Evolutionary conservation across 257 asterid species (phyloP), one percentile per base, ranked within the genome.

Genomic region (Lantana camara): DNA sequence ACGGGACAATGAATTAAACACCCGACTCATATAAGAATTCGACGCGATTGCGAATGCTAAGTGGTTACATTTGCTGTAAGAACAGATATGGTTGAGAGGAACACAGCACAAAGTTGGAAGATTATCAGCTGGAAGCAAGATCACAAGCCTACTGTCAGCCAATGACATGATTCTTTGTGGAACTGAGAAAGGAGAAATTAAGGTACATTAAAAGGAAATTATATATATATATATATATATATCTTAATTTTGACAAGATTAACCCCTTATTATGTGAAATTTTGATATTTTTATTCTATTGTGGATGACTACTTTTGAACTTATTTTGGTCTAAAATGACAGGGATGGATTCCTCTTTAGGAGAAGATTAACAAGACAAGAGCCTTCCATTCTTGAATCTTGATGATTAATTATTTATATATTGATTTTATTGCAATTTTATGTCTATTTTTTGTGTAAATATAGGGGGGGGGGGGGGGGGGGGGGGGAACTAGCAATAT

Each of bases 341-440:
- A 92, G 98, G 97, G 97, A 16, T 92, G 98, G 98, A 89, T 89
- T 64, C 98, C 97, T 48, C 82, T 92, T n/a, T 92, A 82, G 82
- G 19, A 52, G 77, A 60, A 37, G 76, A 59, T 64, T 46, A 4
- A 42, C n/a, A n/a, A n/a, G n/a, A 27, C 54, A 17, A 65, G 37
- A 21, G 50, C 35, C 9, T 47, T 50, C 61, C 22, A 57, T 45
- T 45, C 55, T 44, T 45, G 72, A 49, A 55, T n/a, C n/a, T n/a
- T n/a, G n/a, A n/a, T n/a, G n/a, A n/a, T n/a, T n/a, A n/a, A n/a
- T n/a, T n/a, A n/a, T n/a, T n/a, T n/a, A 27, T 15, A n/a, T 22
- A 10, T 65, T 51, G 62, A 15, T 4, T 49, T 68, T 27, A 2
- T 68, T 57, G 13, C 22, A 38, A 37, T 45, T 0, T n/a, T 45